Evolutionary conservation across 1,284 basidiomycete genomes (phyloP).

Genomic region (Boletellus deceptivus): DNA sequence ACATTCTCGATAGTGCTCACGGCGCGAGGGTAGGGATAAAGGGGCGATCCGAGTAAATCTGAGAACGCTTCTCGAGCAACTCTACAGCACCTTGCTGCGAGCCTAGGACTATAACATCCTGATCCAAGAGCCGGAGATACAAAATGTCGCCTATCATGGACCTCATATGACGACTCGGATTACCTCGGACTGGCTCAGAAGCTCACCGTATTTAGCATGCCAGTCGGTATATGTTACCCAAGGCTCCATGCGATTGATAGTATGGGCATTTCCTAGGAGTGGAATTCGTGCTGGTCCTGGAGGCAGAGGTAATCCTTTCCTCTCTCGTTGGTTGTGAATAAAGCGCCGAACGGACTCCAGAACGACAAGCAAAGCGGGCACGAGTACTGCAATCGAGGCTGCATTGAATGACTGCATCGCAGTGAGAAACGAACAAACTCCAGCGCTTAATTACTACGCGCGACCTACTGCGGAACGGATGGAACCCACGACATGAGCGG

Average conservation of each 20-base stretch:
- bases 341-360: background rate
- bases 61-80: background rate
- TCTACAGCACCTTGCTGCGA: background rate
- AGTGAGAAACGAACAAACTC: too few relatives aligned
- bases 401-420: too few relatives aligned
- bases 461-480: too few relatives aligned
- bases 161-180: background rate
- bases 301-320: slow-evolving; percentile 3
- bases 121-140: background rate
- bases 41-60: background rate
- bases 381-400: background rate
- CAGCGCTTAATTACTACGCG: too few relatives aligned
- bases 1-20: slow-evolving; percentile 1
- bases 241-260: slow-evolving; percentile 4
- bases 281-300: slow-evolving; percentile 6
- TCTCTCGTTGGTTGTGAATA: background rate
- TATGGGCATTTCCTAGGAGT: slow-evolving; percentile 8
- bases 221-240: slow-evolving; percentile 17
- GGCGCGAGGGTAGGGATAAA: background rate
- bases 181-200: background rate
- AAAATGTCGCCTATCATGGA: background rate
- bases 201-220: slow-evolving; percentile 12
- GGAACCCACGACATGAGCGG: too few relatives aligned
- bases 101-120: background rate
- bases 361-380: background rate